Evolutionary conservation across 2,329 filamentous ascomycete species (phyloP).

Genomic region (Phaeosphaeriaceae sp.): DNA sequence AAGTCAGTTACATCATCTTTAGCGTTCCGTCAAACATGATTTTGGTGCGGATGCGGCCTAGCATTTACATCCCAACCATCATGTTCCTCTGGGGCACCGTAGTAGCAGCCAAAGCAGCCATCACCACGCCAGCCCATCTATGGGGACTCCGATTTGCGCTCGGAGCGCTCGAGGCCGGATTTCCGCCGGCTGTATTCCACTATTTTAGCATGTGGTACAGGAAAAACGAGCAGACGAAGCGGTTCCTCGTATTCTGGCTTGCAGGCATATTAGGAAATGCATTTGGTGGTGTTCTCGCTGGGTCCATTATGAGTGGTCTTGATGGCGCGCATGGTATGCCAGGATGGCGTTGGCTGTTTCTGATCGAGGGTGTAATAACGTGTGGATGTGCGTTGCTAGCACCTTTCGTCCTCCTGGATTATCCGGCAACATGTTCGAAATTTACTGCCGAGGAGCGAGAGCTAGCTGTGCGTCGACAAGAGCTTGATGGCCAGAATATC

Average conservation of each 20-base stretch:
- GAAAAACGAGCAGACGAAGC: constrained; percentile 6
- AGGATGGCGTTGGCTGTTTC: constrained; percentile 33
- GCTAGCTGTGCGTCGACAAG: constrained; percentile 2
- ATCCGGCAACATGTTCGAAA: constrained; percentile 49
- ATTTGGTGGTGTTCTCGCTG: constrained; percentile 19
- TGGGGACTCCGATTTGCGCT: constrained; percentile 9
- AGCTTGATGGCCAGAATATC: constrained; percentile 9
- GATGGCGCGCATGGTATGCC: constrained; percentile 40
- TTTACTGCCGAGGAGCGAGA: constrained; percentile 1
- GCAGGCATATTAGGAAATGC: constrained; percentile 9
- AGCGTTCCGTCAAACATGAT: constrained; percentile 41
- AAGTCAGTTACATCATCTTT: constrained; percentile 65
- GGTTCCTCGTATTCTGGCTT: constrained; percentile 11
- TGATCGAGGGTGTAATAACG: constrained; percentile 15
- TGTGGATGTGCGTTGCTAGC: constrained; percentile 35
- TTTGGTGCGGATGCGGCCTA: constrained; percentile 6
- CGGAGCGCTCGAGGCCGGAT: constrained; percentile 7
- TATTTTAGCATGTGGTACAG: constrained; percentile 11
- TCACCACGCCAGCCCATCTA: constrained; percentile 30
- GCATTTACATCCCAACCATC: constrained; percentile 10
- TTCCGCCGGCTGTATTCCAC: constrained; percentile 8
- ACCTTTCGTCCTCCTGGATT: constrained; percentile 57
- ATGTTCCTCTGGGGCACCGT: constrained; percentile 25
- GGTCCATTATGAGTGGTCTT: constrained; percentile 12
- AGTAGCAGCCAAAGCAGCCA: constrained; percentile 53